These are phyloP conservation scores for Thraustochytrium striatum DNA, from an alignment of 352 stramenopile genomes.

Conservation along the genomic window DNA sequence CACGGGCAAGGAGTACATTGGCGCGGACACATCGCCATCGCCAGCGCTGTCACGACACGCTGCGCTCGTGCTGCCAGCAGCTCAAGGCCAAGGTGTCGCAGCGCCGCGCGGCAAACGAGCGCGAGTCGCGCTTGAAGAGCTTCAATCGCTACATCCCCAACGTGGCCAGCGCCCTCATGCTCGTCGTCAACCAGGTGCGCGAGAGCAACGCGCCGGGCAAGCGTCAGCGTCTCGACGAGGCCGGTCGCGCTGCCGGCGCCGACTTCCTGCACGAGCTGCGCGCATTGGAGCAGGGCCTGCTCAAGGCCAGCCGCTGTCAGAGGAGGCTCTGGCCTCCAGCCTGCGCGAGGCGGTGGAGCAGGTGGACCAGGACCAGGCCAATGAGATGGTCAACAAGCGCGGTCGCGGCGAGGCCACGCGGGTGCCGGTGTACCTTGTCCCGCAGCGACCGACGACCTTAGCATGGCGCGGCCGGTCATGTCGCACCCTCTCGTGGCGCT, in stretches of 20 bases:
- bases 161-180: conserved; percentile 31
- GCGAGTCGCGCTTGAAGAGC: neutral
- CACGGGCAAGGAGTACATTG: conserved; percentile 83
- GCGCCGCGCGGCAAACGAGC: conserved; percentile 1
- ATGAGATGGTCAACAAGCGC: neutral
- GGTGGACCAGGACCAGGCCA: neutral
- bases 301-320: neutral
- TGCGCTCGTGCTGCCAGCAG: conserved; percentile 67
- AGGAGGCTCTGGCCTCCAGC: neutral
- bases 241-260: no score
- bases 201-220: neutral
- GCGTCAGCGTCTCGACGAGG: no score
- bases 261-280: neutral
- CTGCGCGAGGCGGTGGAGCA: neutral
- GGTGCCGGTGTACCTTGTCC: no score
- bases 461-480: no score
- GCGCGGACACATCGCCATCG: conserved; percentile 75
- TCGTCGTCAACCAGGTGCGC: conserved; percentile 9
- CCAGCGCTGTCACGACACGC: conserved; percentile 64
- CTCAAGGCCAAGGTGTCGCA: conserved; percentile 52
- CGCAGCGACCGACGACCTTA: no score
- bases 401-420: no score
- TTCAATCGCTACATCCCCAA: conserved; percentile 49
- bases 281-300: neutral
- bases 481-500: no score